phyloP scores from a whole-genome alignment of 768 basidiomycete species.

The Rhizopogon vinicolor region DNA sequence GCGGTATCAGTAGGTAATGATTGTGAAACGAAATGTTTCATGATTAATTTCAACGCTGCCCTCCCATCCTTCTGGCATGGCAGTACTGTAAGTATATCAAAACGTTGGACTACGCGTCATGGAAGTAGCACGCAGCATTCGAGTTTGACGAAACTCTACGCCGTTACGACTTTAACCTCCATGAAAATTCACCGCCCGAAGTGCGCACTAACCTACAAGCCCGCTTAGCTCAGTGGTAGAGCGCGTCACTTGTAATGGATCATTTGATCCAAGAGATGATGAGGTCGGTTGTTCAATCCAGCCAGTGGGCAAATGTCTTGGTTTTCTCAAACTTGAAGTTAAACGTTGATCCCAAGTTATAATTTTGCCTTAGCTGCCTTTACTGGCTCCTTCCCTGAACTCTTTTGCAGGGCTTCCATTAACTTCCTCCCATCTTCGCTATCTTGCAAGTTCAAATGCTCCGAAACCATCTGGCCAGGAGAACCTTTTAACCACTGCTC shows the following conservation, averaged over 20 bases:
- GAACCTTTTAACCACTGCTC: neutral
- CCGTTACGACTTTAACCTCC: no score
- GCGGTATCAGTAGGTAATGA: conserved; percentile 1
- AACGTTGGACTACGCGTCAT: conserved; percentile 97
- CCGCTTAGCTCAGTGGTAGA: conserved; percentile 43
- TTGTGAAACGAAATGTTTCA: conserved; percentile 41
- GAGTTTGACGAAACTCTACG: no score
- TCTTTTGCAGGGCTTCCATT: neutral
- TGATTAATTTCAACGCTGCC: conserved; percentile 76
- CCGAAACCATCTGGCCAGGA: neutral
- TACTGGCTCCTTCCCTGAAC: neutral
- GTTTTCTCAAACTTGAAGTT: no score
- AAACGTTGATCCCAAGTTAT: no score
- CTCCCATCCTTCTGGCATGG: conserved; percentile 85
- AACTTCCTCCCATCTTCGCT: conserved; percentile 1
- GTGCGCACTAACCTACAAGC: neutral
- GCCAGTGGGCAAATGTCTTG: conserved; percentile 29
- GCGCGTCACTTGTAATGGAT: conserved; percentile 34
- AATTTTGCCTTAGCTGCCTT: neutral
- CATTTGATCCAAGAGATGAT: conserved; percentile 20
- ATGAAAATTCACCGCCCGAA: no score
- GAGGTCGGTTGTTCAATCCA: conserved; percentile 44
- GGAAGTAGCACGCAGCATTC: conserved; percentile 79
- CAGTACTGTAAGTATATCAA: conserved; percentile 62
- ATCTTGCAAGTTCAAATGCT: neutral